Percentiles rank a stretch among this genome's conserved stretches.
phyloP scores from a whole-genome alignment of 2,329 filamentous ascomycete genomes.

The Colletotrichum brevisporum region DNA sequence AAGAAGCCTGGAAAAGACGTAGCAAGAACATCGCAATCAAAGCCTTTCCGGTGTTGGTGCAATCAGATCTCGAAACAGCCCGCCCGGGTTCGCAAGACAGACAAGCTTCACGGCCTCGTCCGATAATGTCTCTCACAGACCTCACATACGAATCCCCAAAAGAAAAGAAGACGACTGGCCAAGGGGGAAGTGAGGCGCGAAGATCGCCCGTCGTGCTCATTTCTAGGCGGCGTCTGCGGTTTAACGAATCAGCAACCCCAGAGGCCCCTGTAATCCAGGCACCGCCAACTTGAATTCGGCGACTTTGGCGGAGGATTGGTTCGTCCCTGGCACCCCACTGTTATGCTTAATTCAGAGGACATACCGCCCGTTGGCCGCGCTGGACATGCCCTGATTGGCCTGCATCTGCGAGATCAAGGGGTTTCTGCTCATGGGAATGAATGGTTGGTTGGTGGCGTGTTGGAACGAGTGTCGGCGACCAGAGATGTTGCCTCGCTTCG shows the following conservation, averaged over 20 bases:
- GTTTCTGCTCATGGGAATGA: neutral
- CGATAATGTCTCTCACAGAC: neutral
- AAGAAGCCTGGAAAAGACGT: neutral
- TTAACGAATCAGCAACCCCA: constrained; percentile 24
- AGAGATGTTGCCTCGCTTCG: constrained; percentile 11
- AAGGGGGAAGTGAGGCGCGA: constrained; percentile 32
- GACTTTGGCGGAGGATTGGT: constrained; percentile 21
- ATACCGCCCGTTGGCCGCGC: neutral
- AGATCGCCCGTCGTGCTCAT: constrained; percentile 30
- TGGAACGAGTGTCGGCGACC: constrained; percentile 2
- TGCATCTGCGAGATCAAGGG: constrained; percentile 8
- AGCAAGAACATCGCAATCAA: constrained; percentile 16
- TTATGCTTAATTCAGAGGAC: constrained; percentile 30
- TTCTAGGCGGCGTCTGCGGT: constrained; percentile 26
- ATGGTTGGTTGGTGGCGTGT: neutral
- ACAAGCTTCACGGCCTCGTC: neutral
- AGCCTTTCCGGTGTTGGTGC: constrained; percentile 6
- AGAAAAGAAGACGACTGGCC: constrained; percentile 28
- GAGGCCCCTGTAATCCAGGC: constrained; percentile 23
- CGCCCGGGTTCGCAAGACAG: neutral
- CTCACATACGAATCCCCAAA: neutral
- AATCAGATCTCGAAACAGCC: constrained; percentile 11
- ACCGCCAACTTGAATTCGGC: constrained; percentile 5
- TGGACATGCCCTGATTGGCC: neutral
- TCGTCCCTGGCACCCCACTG: constrained; percentile 8